These are phyloP conservation scores for Thielaviopsis cerberus DNA, from an alignment of 2,329 filamentous ascomycete species.

Conservation along the genomic window DNA sequence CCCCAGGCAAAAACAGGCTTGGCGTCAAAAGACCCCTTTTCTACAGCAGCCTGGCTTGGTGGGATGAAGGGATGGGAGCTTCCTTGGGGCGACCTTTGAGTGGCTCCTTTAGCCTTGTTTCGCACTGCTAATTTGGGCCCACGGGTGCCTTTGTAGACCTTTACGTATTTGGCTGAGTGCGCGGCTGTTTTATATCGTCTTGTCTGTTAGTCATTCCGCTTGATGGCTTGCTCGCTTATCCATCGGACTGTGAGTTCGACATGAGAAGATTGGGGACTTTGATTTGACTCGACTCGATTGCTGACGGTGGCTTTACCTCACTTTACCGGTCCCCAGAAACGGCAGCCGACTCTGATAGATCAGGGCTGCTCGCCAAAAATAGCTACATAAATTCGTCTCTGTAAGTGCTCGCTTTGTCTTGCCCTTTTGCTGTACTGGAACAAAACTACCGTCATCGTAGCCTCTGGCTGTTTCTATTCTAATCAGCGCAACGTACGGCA, in stretches of 20 bases:
- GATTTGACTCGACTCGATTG: not conserved
- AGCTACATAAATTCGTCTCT: not conserved
- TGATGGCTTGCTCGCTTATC: too few relatives aligned
- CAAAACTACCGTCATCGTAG: not conserved
- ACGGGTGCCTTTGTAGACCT: not conserved
- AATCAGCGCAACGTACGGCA: not conserved
- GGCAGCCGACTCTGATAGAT: not conserved
- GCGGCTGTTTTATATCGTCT: too few relatives aligned
- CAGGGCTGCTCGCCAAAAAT: not conserved
- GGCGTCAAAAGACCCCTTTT: not conserved
- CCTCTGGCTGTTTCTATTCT: slow-evolving; percentile 3
- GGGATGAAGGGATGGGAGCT: too few relatives aligned
- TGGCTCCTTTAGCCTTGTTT: not conserved
- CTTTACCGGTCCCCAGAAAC: not conserved
- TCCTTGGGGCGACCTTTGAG: not conserved
- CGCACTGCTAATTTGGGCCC: not conserved
- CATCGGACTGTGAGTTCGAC: too few relatives aligned
- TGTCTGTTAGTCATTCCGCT: too few relatives aligned
- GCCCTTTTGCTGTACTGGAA: not conserved
- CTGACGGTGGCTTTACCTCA: not conserved
- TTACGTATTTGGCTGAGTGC: too few relatives aligned
- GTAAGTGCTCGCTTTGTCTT: not conserved
- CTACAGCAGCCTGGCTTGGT: not conserved
- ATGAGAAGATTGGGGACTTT: too few relatives aligned
- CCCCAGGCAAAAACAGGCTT: not conserved